Evolutionary conservation across 163 green algal species (phyloP).

Genomic region (Coccomyxa subellipsoidea): DNA sequence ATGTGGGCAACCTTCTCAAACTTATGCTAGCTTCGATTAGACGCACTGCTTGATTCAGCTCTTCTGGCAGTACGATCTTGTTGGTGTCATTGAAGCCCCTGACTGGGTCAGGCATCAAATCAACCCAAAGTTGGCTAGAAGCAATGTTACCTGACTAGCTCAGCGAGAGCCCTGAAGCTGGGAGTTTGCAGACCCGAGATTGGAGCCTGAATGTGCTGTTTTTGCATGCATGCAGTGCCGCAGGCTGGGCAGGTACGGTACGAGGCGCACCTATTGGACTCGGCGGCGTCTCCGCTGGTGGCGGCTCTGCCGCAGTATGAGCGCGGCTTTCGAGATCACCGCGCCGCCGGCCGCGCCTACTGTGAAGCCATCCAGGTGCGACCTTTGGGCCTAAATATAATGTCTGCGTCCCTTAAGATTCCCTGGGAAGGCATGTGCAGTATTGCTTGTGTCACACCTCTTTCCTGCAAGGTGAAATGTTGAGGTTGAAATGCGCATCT

Average conservation of each 20-base stretch:
- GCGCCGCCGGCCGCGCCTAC: slow-evolving; percentile 17
- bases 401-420: not conserved
- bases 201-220: too few species aligned
- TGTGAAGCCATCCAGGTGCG: not conserved
- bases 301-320: slow-evolving; percentile 83
- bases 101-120: too few species aligned
- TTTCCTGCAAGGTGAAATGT: not conserved
- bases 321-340: slow-evolving; percentile 68
- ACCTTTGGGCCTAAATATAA: not conserved
- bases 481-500: not conserved
- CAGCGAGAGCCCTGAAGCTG: too few species aligned
- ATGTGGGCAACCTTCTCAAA: too few species aligned
- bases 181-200: too few species aligned
- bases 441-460: not conserved
- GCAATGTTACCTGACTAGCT: too few species aligned
- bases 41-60: too few species aligned
- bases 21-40: too few species aligned
- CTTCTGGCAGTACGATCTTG: too few species aligned
- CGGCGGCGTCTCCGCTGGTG: slow-evolving; percentile 61
- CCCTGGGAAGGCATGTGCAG: not conserved
- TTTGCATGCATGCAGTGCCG: not conserved
- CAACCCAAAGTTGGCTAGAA: too few species aligned
- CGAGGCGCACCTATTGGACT: slow-evolving; percentile 63
- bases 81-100: not conserved
- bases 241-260: slow-evolving; percentile 5